Percentiles rank a stretch among this genome's conserved stretches.
Evolutionary conservation across 2,329 filamentous ascomycete species (phyloP).

Genomic region (Sclerotinia minor): DNA sequence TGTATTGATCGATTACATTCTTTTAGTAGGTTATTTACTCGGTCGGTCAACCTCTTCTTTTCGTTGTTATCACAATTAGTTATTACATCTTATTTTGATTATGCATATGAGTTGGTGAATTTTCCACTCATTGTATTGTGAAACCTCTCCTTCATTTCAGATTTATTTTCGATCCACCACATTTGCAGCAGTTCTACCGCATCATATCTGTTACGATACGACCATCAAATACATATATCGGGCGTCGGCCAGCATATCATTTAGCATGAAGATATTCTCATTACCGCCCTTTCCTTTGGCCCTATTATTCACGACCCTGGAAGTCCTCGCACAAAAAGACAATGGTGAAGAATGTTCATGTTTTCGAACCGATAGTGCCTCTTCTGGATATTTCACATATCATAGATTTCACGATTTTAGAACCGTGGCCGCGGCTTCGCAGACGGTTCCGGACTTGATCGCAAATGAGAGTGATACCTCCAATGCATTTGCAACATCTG

Average conservation of each 20-base stretch:
- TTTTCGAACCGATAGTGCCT: constrained; percentile 37
- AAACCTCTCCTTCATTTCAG: neutral
- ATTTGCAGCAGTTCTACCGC: neutral
- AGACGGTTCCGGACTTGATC: constrained; percentile 28
- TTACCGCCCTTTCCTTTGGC: neutral
- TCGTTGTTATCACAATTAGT: neutral
- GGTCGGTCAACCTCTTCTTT: neutral
- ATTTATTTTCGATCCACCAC: neutral
- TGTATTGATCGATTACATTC: neutral
- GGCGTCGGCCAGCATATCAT: neutral
- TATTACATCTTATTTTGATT: neutral
- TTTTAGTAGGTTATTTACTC: neutral
- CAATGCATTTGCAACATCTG: constrained; percentile 29
- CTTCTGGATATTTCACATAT: constrained; percentile 37
- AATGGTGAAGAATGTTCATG: constrained; percentile 37
- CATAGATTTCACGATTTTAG: constrained; percentile 40
- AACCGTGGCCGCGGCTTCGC: constrained; percentile 28
- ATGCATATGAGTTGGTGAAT: neutral
- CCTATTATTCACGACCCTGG: neutral
- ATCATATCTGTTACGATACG: neutral
- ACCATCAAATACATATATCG: neutral
- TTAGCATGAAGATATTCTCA: neutral
- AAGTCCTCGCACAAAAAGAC: constrained; percentile 33
- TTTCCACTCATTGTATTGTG: neutral
- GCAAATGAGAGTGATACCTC: constrained; percentile 29